Evolutionary conservation across 305 asterid genomes (phyloP).

Genomic region (Plantago lanceolata): DNA sequence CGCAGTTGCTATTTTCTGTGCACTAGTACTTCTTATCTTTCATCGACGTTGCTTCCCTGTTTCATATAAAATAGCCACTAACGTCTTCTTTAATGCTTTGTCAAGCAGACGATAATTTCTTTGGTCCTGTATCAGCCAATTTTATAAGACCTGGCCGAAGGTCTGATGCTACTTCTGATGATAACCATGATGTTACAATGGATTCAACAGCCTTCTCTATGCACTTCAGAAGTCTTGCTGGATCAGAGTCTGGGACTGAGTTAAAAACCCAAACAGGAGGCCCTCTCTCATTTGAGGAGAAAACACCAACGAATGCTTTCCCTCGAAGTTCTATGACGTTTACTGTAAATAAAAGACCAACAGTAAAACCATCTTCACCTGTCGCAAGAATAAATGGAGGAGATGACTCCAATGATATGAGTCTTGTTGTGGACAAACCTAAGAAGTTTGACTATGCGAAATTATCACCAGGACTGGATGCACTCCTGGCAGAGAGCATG

Average conservation of each 20-base stretch:
- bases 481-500: slow-evolving; percentile 58
- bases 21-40: slow-evolving; percentile 20
- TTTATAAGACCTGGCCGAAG: slow-evolving; percentile 76
- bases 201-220: slow-evolving; percentile 97
- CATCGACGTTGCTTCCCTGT: not conserved
- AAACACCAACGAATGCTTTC: slow-evolving; percentile 52
- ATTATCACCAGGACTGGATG: slow-evolving; percentile 68
- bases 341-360: slow-evolving; percentile 45
- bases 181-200: slow-evolving; percentile 82
- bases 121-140: slow-evolving; percentile 92
- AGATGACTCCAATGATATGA: slow-evolving; percentile 75
- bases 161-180: slow-evolving; percentile 79
- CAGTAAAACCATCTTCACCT: slow-evolving; percentile 32
- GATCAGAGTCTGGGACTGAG: slow-evolving; percentile 74
- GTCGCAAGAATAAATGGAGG: slow-evolving; percentile 40
- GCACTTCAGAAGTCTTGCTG: slow-evolving; percentile 86
- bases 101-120: slow-evolving; percentile 77
- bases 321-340: slow-evolving; percentile 60
- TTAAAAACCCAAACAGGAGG: slow-evolving; percentile 68
- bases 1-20: slow-evolving; percentile 13
- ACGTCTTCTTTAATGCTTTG: slow-evolving; percentile 23
- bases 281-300: slow-evolving; percentile 62
- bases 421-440: slow-evolving; percentile 65
- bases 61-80: slow-evolving; percentile 18
- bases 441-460: slow-evolving; percentile 64